These are phyloP conservation scores for Rosa multiflora DNA, from an alignment of 306 rosid genomes.

Conservation along the genomic window DNA sequence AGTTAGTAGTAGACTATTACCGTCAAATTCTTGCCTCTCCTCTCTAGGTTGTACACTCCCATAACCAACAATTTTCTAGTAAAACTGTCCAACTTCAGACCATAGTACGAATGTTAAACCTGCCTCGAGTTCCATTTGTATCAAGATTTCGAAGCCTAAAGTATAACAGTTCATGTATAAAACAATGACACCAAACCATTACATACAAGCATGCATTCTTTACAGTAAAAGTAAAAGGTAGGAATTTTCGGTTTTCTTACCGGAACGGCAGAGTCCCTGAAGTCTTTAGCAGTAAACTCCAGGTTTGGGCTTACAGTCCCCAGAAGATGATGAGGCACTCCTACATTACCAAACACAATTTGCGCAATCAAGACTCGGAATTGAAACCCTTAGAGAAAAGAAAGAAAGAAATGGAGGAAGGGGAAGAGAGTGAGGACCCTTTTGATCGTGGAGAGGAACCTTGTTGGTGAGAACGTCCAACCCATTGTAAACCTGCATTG, in stretches of 20 bases:
- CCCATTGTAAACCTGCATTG: constrained; percentile 89
- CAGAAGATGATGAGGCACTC: constrained; percentile 83
- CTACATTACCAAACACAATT: constrained; percentile 32
- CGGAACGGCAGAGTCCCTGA: constrained; percentile 75
- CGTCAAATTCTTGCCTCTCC: too few species aligned
- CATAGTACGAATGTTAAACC: too few species aligned
- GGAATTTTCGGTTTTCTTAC: constrained; percentile 33
- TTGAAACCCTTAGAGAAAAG: neutral
- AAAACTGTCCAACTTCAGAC: too few species aligned
- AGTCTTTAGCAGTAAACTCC: constrained; percentile 81
- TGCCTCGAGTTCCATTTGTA: too few species aligned
- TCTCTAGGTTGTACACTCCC: too few species aligned
- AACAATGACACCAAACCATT: too few species aligned
- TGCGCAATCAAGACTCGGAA: neutral
- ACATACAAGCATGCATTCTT: neutral
- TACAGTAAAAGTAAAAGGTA: neutral
- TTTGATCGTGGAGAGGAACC: constrained; percentile 55
- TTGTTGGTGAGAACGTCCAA: constrained; percentile 89
- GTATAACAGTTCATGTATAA: too few species aligned
- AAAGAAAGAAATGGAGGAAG: neutral
- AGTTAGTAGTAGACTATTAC: too few species aligned
- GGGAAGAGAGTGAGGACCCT: constrained; percentile 38
- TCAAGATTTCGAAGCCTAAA: too few species aligned
- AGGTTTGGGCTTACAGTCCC: constrained; percentile 62
- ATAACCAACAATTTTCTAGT: too few species aligned